These are phyloP conservation scores for Trichoderma koningiopsis DNA, from an alignment of 2,329 filamentous ascomycete species.

Conservation along the genomic window DNA sequence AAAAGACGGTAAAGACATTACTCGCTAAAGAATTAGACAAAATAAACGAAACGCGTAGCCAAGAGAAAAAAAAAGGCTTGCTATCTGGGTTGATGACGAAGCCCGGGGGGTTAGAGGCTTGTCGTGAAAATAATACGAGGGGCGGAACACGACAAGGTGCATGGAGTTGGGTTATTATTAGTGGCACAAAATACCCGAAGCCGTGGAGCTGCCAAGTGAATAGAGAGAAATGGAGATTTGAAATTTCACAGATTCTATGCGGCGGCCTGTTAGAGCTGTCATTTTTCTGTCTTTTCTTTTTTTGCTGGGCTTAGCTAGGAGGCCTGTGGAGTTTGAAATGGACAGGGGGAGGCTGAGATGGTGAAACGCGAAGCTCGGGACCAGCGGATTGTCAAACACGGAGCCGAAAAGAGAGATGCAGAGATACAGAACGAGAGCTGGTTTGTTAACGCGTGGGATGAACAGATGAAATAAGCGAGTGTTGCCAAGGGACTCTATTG, in stretches of 20 bases:
- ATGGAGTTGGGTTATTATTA: constrained; percentile 7
- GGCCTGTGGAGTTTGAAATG: constrained; percentile 19
- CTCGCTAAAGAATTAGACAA: neutral
- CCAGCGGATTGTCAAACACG: constrained; percentile 10
- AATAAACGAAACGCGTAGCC: constrained; percentile 9
- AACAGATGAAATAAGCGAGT: neutral
- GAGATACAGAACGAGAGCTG: neutral
- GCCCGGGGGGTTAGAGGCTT: constrained; percentile 15
- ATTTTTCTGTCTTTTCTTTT: neutral
- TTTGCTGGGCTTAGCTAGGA: neutral
- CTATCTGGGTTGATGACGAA: constrained; percentile 5
- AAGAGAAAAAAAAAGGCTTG: neutral
- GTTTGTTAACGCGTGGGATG: neutral
- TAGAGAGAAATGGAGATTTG: neutral
- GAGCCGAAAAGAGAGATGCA: neutral
- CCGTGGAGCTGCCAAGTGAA: neutral
- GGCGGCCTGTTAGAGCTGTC: neutral
- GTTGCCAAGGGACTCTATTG: neutral
- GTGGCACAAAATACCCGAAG: neutral
- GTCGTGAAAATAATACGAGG: neutral
- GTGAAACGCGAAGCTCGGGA: constrained; percentile 20
- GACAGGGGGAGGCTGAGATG: constrained; percentile 10
- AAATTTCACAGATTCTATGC: neutral
- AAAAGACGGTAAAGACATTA: constrained; percentile 3
- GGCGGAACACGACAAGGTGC: neutral